Percentiles rank a stretch among this genome's conserved stretches.
phyloP scores from a whole-genome alignment of 352 stramenopile genomes.

The Phytopythium oedochilum region DNA sequence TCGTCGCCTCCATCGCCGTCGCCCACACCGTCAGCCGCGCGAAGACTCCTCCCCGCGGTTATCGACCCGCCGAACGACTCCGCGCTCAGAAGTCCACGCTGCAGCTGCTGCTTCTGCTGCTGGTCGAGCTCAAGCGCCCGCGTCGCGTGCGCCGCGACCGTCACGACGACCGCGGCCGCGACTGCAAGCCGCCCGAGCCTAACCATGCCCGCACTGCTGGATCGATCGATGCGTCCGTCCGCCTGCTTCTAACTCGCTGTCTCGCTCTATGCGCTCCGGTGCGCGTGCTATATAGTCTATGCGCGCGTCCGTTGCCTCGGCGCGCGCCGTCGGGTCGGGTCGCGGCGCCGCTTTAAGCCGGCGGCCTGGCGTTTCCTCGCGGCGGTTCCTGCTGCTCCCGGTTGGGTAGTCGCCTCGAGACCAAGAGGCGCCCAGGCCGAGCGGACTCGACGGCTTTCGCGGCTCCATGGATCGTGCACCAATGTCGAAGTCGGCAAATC shows the following conservation, averaged over 20 bases:
- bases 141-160: neutral
- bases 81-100: neutral
- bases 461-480: too few relatives aligned
- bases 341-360: neutral
- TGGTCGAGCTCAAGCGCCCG: neutral
- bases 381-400: too few relatives aligned
- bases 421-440: too few relatives aligned
- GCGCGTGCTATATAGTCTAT: too few relatives aligned
- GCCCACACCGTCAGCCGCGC: neutral
- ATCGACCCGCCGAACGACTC: neutral
- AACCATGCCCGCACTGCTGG: neutral
- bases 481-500: too few relatives aligned
- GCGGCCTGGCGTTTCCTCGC: neutral
- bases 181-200: neutral
- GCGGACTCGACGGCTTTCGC: too few relatives aligned
- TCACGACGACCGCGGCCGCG: slow-evolving; percentile 1
- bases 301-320: too few relatives aligned
- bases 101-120: neutral
- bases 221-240: neutral
- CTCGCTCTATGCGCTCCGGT: too few relatives aligned
- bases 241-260: too few relatives aligned
- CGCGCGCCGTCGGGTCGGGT: too few relatives aligned
- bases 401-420: too few relatives aligned
- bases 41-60: neutral
- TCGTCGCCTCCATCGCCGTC: neutral